Conservation (phyloP, 2,329 filamentous ascomycete genomes). For the Talaromyces sp. region DNA sequence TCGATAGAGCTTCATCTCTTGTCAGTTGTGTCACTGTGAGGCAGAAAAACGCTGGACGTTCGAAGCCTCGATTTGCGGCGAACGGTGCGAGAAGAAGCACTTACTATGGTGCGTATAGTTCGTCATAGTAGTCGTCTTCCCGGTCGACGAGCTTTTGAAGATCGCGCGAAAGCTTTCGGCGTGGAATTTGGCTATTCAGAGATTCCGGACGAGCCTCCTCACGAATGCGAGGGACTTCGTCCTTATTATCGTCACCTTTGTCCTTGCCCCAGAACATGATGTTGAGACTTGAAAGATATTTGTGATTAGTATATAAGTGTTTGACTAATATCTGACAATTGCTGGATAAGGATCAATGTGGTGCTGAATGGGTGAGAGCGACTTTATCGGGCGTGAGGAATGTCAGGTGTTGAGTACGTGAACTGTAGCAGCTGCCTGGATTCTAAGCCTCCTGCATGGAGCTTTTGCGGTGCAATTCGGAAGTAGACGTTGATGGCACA, state of each 20-base stretch:
- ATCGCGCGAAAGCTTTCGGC: constrained; percentile 51
- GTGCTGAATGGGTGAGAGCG: background rate
- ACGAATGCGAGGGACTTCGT: constrained; percentile 15
- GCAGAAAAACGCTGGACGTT: background rate
- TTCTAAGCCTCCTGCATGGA: background rate
- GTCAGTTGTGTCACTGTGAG: background rate
- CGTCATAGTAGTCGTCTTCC: constrained; percentile 72
- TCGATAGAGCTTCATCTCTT: constrained; percentile 57
- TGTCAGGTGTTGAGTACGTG: background rate
- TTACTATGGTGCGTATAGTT: constrained; percentile 74
- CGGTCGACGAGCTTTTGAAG: constrained; percentile 56
- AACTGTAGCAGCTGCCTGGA: constrained; percentile 2
- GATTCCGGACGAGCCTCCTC: constrained; percentile 32
- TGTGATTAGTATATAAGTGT: background rate
- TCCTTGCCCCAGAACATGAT: constrained; percentile 34
- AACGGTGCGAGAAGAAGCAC: constrained; percentile 33
- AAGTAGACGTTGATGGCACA: background rate
- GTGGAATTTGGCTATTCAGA: constrained; percentile 41
- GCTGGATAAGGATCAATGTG: background rate
- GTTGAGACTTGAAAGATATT: background rate
- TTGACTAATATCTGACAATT: background rate
- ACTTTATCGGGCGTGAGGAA: background rate
- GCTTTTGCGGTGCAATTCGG: background rate
- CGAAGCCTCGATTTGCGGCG: constrained; percentile 2
- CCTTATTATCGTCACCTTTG: constrained; percentile 22